Evolutionary conservation across 23 red algal genomes (phyloP).

Genomic region (Gracilaria domingensis): DNA sequence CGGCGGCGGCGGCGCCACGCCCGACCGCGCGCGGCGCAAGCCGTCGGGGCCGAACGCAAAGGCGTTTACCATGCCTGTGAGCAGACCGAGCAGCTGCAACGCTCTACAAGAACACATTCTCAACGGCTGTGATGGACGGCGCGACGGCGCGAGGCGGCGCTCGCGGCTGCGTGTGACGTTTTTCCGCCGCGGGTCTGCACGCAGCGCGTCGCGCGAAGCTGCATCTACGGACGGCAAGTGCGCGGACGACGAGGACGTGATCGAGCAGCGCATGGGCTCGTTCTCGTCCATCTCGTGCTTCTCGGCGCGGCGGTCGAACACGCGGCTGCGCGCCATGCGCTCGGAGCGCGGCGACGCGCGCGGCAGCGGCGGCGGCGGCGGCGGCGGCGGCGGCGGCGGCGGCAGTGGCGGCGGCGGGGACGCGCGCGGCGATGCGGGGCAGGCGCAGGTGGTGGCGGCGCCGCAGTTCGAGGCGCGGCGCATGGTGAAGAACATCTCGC

Average conservation of each 20-base stretch:
- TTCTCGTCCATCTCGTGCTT: conserved; percentile 22
- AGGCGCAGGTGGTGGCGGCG: conserved; percentile 35
- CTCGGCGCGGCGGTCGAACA: not conserved
- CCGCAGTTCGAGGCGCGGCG: conserved; percentile 32
- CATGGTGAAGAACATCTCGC: conserved; percentile 62
- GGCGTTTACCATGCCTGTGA: not conserved
- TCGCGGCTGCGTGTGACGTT: conserved; percentile 15
- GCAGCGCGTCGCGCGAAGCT: not conserved
- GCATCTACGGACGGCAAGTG: not conserved
- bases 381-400: not conserved
- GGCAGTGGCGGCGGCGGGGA: not conserved
- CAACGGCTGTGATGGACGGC: not conserved
- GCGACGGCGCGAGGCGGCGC: not conserved
- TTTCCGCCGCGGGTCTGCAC: not conserved
- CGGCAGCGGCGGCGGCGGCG: not conserved
- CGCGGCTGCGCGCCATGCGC: not conserved
- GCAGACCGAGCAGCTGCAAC: not conserved
- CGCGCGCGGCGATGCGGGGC: too few relatives aligned
- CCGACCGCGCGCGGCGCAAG: not conserved
- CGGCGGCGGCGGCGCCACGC: not conserved
- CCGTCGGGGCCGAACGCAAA: not conserved
- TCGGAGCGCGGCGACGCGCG: not conserved
- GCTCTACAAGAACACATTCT: conserved; percentile 18
- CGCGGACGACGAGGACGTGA: conserved; percentile 11
- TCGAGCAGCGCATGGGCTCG: conserved; percentile 4